Percentiles rank a stretch among this genome's conserved stretches.
These are phyloP conservation scores for Hibiscus syriacus DNA, from an alignment of 345 rosid species.

Conservation along the genomic window DNA sequence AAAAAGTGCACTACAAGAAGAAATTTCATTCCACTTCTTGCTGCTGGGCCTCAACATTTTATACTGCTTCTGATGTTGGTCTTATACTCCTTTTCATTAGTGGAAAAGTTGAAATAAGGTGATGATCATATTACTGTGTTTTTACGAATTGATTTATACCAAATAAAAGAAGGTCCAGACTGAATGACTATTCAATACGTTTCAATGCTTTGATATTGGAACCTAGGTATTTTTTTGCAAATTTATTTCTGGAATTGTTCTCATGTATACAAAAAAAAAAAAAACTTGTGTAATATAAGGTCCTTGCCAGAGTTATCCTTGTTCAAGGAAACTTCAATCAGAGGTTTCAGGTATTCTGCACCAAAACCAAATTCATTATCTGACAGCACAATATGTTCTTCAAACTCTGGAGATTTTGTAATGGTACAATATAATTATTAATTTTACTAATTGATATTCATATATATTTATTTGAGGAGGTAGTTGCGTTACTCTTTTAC, in stretches of 20 bases:
- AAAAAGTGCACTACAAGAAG: constrained; percentile 77
- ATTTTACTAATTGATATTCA: neutral
- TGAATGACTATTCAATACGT: neutral
- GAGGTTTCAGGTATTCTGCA: constrained; percentile 51
- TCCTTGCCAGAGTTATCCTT: constrained; percentile 71
- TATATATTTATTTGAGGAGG: constrained; percentile 2
- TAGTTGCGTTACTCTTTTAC: neutral
- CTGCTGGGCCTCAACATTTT: constrained; percentile 79
- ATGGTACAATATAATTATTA: constrained; percentile 39
- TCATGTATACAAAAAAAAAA: neutral
- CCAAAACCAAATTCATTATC: constrained; percentile 39
- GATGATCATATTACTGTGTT: constrained; percentile 7
- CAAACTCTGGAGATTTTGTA: constrained; percentile 65
- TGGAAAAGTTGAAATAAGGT: constrained; percentile 85
- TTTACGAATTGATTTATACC: neutral
- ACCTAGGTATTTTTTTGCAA: neutral
- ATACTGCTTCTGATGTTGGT: constrained; percentile 49
- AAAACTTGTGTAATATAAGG: constrained; percentile 24
- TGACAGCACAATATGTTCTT: constrained; percentile 48
- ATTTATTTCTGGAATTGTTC: neutral
- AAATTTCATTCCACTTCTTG: constrained; percentile 61
- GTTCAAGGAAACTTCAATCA: constrained; percentile 52
- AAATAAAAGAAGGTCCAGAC: neutral
- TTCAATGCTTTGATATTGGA: neutral
- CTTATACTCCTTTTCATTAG: constrained; percentile 56